Base-by-base conservation (phyloP, 2,329 filamentous ascomycete genomes). In the Coniella lustricola region DNA sequence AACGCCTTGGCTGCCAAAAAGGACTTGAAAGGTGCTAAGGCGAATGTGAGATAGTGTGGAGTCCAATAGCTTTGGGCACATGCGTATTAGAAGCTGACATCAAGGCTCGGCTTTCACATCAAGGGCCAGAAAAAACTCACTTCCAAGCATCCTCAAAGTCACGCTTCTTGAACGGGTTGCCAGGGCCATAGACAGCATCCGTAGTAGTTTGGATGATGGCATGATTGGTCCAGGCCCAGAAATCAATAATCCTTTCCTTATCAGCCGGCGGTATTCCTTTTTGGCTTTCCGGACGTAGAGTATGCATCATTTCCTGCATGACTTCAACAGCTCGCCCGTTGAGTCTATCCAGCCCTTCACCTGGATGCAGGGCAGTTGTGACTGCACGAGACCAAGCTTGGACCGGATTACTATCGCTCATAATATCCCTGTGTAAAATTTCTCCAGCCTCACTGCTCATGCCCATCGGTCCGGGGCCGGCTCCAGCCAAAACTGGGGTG, bases 91-190 rank as follows among this genome's bases (percentile, higher is more conserved):
- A n/a, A n/a, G n/a, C n/a, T n/a, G n/a, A n/a, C n/a, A n/a, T n/a
- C n/a, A n/a, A n/a, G n/a, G n/a, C n/a, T n/a, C n/a, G n/a, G n/a
- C n/a, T n/a, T n/a, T n/a, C n/a, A n/a, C n/a, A n/a, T n/a, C n/a
- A n/a, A n/a, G n/a, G n/a, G n/a, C n/a, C n/a, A n/a, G 17, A 13
- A 29, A 22, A 5, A 29, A 45, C 47, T 45, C 31, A 49, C 53
- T 48, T 55, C 57, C 57, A 62, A 8, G 58, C 59, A 1, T 56
- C 37, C 13, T 40, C 55, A 3, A 60, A 42, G 0, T 16, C 42
- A 13, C 56, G 40, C 22, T 62, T 56, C 13, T 56, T 54, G 33
- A 54, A 59, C 3, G 59, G 60, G 39, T 62, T 63, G 12, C 56
- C 12, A 1, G 57, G 57, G 0, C 60, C 60, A 41, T 52, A 62